phyloP scores from a whole-genome alignment of 805 yeast genomes.

The Ogataea pilisensis region DNA sequence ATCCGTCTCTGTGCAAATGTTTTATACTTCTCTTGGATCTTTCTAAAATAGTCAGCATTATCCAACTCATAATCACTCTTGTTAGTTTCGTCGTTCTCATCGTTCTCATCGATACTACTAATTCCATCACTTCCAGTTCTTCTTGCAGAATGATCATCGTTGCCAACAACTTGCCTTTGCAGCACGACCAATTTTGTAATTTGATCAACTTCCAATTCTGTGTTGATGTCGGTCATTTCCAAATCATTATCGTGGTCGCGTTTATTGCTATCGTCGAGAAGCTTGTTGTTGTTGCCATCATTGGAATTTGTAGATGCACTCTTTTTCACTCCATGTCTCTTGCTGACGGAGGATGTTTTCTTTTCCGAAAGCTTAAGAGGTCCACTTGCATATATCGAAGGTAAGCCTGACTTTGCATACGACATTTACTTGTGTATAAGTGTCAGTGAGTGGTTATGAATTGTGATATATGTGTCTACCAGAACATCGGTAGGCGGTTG shows the following conservation, averaged over 20 bases:
- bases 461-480: no score
- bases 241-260: constrained; percentile 8
- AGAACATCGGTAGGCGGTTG: no score
- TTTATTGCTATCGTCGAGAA: no score
- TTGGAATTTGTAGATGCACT: no score
- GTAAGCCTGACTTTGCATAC: background rate
- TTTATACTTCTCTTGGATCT: background rate
- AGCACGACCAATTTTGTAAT: constrained; percentile 12
- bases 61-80: background rate
- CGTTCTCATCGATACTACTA: no score
- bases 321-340: background rate
- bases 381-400: background rate
- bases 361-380: background rate
- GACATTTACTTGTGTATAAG: no score
- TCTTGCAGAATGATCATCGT: no score
- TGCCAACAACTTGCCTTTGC: constrained; percentile 3
- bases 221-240: constrained; percentile 16
- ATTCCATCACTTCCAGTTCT: no score
- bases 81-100: no score
- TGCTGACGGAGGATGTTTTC: no score
- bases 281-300: no score
- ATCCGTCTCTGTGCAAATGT: constrained; percentile 5
- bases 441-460: no score
- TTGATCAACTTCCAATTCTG: constrained; percentile 11
- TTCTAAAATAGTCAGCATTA: background rate